phyloP scores from a whole-genome alignment of 1,284 basidiomycete species.

The Paramarasmius palmivorus region DNA sequence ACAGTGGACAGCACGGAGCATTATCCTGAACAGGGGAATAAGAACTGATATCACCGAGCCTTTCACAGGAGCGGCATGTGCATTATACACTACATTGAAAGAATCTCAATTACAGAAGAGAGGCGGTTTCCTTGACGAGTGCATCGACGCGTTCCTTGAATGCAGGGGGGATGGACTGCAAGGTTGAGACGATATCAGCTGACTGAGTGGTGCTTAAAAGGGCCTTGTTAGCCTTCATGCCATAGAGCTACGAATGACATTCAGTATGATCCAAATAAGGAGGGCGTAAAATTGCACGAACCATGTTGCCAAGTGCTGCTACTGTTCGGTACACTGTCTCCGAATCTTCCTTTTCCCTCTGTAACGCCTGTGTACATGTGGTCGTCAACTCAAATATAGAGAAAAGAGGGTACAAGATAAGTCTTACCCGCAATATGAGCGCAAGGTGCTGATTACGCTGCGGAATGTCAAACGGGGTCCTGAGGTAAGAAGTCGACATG shows the following conservation, averaged over 20 bases:
- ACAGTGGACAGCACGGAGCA: constrained; percentile 12
- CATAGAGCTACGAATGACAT: constrained; percentile 42
- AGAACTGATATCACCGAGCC: too few species aligned
- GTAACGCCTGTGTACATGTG: constrained; percentile 49
- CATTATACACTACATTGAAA: too few species aligned
- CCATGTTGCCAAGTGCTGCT: constrained; percentile 88
- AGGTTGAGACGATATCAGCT: constrained; percentile 38
- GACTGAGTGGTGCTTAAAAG: constrained; percentile 39
- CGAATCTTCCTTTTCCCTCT: constrained; percentile 70
- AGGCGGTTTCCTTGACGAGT: constrained; percentile 48
- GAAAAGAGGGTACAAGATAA: not conserved
- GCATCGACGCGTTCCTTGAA: constrained; percentile 57
- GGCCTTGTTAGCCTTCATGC: constrained; percentile 37
- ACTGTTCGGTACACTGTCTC: constrained; percentile 86
- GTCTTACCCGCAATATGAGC: constrained; percentile 51
- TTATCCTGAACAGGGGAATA: not conserved
- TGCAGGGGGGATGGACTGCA: constrained; percentile 38
- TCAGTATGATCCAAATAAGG: not conserved
- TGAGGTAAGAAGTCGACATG: constrained; percentile 59
- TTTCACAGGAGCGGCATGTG: too few species aligned
- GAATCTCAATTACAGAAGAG: constrained; percentile 24
- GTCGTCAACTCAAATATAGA: not conserved
- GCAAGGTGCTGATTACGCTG: constrained; percentile 39
- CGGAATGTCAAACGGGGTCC: constrained; percentile 35
- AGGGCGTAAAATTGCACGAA: constrained; percentile 36